Evolutionary conservation across 331 rosid species (phyloP), one percentile per base, ranked within the genome.

Genomic region (Rhamnella rubrinervis): DNA sequence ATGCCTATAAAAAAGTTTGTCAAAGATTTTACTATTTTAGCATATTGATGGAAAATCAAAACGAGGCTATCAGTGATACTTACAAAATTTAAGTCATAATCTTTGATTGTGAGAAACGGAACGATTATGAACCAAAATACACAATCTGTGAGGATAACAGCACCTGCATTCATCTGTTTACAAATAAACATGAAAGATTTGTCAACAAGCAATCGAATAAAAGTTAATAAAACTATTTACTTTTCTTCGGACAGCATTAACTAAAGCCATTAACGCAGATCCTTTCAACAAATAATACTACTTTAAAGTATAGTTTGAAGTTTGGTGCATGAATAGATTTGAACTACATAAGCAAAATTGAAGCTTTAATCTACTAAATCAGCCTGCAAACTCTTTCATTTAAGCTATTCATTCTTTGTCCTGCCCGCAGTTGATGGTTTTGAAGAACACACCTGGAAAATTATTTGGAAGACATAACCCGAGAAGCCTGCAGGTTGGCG

Each of bases 91-190:
- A 95, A 77, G 75, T 89, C 83, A 89, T 87, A 95, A 76, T 95
- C 96, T 80, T 85, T 91, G 80, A 89, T 84, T 67, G 93, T 68
- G 68, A 95, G 89, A 85, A 95, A 95, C 49, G 99, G 99, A 71
- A 91, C 93, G 23, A 95, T 71, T 56, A 91, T 63, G 80, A 91
- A 89, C 99, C 99, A 95, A 80, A 91, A 95, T 64, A 95, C 96
- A 52, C 84, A 80, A 70, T 95, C 99, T 53, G 99, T 95, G 76
- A 95, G 96, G 79, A 91, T 35, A 44, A 89, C 96, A 63, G 99
- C 99, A 7, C 99, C 99, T 41, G 97, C 99, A 82, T 91, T 95
- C 86, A 95, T 95, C 99, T 95, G 79, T 17, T 17, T 18, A 18
- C 7, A 53, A 6, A 53, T 17, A 52, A 52, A 52, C 20, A 52